Percentiles rank a stretch among this genome's conserved stretches.
These are phyloP conservation scores for Colletotrichum eremochloae DNA, from an alignment of 2,329 filamentous ascomycete species.

Conservation along the genomic window DNA sequence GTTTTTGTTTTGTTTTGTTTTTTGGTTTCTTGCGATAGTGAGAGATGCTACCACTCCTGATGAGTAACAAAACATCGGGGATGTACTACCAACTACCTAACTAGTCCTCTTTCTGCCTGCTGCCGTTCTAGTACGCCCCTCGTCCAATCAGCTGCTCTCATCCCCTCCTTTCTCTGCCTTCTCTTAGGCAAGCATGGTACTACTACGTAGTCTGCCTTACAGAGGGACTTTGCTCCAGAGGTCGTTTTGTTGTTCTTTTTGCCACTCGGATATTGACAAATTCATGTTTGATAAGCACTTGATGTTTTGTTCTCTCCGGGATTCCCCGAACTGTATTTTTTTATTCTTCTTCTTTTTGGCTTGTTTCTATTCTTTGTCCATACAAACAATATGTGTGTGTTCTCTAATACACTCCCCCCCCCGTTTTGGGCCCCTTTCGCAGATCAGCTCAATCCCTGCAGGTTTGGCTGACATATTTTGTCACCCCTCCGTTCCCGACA, in stretches of 20 bases:
- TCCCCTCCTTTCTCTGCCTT: not conserved
- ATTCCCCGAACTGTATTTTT: not conserved
- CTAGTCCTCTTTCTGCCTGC: not conserved
- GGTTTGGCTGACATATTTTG: constrained; percentile 17
- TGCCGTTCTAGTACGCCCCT: not conserved
- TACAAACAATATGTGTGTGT: not conserved
- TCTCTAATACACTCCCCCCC: constrained; percentile 5
- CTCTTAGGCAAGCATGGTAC: not conserved
- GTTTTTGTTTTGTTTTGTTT: not conserved
- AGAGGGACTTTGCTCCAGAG: constrained; percentile 27
- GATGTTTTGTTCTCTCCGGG: not conserved
- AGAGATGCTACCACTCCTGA: not conserved
- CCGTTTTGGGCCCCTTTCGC: not conserved
- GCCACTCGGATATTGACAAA: constrained; percentile 3
- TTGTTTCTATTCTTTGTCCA: not conserved
- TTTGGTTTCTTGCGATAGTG: not conserved
- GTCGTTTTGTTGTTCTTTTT: not conserved
- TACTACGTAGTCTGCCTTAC: constrained; percentile 29
- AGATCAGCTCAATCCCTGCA: constrained; percentile 37
- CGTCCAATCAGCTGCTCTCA: not conserved
- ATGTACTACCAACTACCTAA: not conserved
- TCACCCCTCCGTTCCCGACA: constrained; percentile 29
- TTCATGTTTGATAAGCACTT: not conserved
- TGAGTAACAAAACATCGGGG: no score
- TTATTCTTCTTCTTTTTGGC: not conserved